These are phyloP conservation scores for Russula sp. DNA, from an alignment of 768 basidiomycete genomes.

Conservation along the genomic window DNA sequence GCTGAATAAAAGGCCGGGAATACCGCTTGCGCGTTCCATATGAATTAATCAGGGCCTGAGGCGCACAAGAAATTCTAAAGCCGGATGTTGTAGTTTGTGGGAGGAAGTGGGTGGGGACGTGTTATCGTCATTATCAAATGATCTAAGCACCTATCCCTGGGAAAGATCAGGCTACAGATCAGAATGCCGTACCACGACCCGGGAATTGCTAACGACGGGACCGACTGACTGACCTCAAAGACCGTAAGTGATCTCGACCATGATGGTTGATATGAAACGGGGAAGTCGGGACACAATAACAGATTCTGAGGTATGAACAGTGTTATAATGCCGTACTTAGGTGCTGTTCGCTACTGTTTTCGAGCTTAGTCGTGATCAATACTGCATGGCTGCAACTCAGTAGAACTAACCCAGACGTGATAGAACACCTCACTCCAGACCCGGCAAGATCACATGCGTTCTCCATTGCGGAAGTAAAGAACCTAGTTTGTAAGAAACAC, in stretches of 20 bases:
- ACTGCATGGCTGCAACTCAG: neutral
- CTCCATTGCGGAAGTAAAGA: neutral
- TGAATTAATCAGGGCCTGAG: neutral
- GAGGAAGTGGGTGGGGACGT: neutral
- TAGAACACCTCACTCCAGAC: neutral
- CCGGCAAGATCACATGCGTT: neutral
- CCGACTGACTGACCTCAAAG: neutral
- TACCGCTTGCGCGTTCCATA: neutral
- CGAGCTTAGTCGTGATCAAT: neutral
- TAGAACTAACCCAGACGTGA: neutral
- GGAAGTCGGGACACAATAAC: conserved; percentile 1
- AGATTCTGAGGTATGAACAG: neutral
- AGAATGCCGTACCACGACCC: too few relatives aligned
- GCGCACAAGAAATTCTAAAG: neutral
- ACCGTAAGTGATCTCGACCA: neutral
- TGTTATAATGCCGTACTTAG: too few relatives aligned
- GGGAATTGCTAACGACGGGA: neutral
- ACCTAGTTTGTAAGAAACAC: neutral
- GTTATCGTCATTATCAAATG: neutral
- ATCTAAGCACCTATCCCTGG: too few relatives aligned
- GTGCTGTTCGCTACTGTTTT: neutral
- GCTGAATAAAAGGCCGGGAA: neutral
- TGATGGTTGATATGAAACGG: neutral
- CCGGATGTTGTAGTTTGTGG: neutral
- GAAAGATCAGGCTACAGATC: neutral